These are phyloP conservation scores for Aspergillus saccharolyticus DNA, from an alignment of 495 filamentous ascomycete genomes.

Conservation along the genomic window DNA sequence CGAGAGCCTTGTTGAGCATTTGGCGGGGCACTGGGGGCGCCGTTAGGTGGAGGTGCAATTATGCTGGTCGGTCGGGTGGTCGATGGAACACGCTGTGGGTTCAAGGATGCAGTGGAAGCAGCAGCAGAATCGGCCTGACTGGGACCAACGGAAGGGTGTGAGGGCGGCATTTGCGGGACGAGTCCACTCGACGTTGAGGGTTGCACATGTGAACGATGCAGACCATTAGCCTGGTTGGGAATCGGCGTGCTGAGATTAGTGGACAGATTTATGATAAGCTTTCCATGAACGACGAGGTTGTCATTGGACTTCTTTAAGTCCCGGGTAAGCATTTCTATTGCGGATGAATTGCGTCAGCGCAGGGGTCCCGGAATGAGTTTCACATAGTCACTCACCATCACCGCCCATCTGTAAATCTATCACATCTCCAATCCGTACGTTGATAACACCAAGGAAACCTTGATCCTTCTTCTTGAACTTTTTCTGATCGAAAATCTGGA, in stretches of 20 bases:
- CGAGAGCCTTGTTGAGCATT: conserved; percentile 33
- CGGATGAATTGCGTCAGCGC: conserved; percentile 7
- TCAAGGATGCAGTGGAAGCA: conserved; percentile 33
- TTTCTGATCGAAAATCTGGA: conserved; percentile 99
- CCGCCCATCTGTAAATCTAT: conserved; percentile 84
- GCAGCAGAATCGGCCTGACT: conserved; percentile 29
- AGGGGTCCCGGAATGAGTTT: conserved; percentile 6
- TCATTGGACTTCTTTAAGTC: conserved; percentile 98
- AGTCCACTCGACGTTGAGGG: conserved; percentile 39
- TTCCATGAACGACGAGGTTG: conserved; percentile 95
- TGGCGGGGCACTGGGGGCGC: conserved; percentile 37
- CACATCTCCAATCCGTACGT: conserved; percentile 87
- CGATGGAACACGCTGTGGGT: conserved; percentile 38
- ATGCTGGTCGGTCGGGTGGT: conserved; percentile 30
- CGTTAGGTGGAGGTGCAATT: conserved; percentile 23
- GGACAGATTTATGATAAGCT: conserved; percentile 91
- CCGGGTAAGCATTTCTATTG: conserved; percentile 88
- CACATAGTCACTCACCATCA: conserved; percentile 63
- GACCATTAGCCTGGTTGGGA: conserved; percentile 37
- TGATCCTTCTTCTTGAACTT: conserved; percentile 99
- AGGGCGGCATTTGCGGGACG: conserved; percentile 33
- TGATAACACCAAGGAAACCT: conserved; percentile 95
- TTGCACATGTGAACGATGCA: conserved; percentile 34
- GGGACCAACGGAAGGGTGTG: conserved; percentile 28
- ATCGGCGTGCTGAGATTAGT: conserved; percentile 70